Base-by-base conservation (phyloP, 345 rosid species). In the Mallotus nudiflorus region DNA sequence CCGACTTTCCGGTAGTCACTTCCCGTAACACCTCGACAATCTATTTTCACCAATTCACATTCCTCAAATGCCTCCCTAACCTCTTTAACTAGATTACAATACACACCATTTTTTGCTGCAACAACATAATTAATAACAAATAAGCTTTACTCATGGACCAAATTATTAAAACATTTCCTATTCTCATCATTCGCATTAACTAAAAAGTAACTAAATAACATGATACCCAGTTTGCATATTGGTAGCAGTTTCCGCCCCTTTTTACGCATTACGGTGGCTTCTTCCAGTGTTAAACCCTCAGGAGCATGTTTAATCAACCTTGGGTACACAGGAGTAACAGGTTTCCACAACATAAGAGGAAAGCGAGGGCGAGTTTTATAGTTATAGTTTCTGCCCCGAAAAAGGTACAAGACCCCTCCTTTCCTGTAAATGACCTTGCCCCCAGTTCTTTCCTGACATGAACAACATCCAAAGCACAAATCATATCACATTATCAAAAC, bases 281-380 rank as follows among this genome's bases (percentile, higher is more conserved):
- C 92, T 79, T 79, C 79, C 68, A 68, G 61, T 44, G 97, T 87
- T 53, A 91, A 75, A 71, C 96, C 96, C 58, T 87, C 89, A 1
- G 96, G 99, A 71, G 62, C 82, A 29, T 67, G 87, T 67, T 85
- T 73, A 81, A 95, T 73, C 79, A 95, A 69, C 86, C 85, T 82
- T 0, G 97, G 99, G 75, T 91, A 91, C 71, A 90, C 79, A 58
- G 97, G 97, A 31, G 92, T 76, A 27, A 69, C 63, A 73, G 97
- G 99, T 65, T 83, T 91, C 99, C 99, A 95, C 78, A 91, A 65
- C 99, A 95, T 95, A 52, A 95, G 89, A 61, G 99, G 99, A 72
- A 87, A 90, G 3, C 75, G 90, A 0, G 93, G 97, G 31, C 91
- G 87, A 74, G 84, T 80, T 81, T 73, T 90, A 80, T 88, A 85